These are phyloP conservation scores for Apium graveolens DNA, from an alignment of 129 eudicot species.

Conservation along the genomic window DNA sequence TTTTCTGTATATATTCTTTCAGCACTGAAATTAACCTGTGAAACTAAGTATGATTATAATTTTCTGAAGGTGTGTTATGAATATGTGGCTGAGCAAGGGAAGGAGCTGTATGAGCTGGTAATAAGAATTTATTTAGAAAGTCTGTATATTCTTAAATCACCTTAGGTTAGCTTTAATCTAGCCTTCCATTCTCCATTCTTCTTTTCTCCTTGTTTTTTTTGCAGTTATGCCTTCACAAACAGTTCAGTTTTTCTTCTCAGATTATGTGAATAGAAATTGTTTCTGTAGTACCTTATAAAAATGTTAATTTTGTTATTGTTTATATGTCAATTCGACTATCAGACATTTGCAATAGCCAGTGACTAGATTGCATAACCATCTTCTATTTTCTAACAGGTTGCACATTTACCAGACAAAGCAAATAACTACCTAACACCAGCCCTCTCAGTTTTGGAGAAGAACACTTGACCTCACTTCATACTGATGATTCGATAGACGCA, in stretches of 20 bases:
- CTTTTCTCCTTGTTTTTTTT: too few relatives aligned
- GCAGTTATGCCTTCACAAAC: too few relatives aligned
- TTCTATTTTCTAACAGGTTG: slow-evolving; percentile 44
- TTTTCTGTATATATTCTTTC: background rate
- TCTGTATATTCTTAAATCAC: background rate
- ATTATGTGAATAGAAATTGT: too few relatives aligned
- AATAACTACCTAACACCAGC: slow-evolving; percentile 94
- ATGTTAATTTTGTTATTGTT: too few relatives aligned
- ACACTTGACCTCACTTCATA: slow-evolving; percentile 39
- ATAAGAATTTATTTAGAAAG: background rate
- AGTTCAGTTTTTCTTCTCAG: background rate
- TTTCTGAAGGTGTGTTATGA: slow-evolving; percentile 81
- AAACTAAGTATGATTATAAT: background rate
- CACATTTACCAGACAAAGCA: slow-evolving; percentile 97
- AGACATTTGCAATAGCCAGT: background rate
- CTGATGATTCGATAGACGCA: background rate
- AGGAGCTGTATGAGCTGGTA: slow-evolving; percentile 94
- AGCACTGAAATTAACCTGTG: background rate
- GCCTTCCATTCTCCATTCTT: background rate
- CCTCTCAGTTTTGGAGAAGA: slow-evolving; percentile 87
- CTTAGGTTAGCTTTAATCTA: background rate
- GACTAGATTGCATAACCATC: slow-evolving; percentile 4
- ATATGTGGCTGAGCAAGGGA: slow-evolving; percentile 91
- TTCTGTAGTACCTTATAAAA: too few relatives aligned
- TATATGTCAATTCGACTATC: background rate